A percentile compares a stretch with the other conserved stretches of the same genome.
Evolutionary conservation across 352 stramenopile species (phyloP).

Genomic region (Pythium grandisporangium): DNA sequence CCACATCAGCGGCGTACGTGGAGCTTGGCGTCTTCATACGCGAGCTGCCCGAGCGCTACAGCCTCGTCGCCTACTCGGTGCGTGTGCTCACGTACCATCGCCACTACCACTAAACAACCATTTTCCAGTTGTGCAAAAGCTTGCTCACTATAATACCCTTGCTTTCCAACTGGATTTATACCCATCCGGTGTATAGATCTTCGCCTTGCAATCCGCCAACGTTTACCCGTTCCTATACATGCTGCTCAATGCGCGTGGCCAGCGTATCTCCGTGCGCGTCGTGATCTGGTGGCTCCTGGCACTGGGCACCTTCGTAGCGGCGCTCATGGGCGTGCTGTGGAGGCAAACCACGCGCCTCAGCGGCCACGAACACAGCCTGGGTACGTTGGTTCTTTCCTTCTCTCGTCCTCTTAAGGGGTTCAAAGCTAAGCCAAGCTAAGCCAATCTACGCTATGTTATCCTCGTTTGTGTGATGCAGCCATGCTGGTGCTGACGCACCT

Average conservation of each 20-base stretch:
- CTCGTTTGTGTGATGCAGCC: conserved; percentile 16
- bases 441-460: too few relatives aligned
- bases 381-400: conserved; percentile 8
- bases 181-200: conserved; percentile 19
- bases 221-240: conserved; percentile 69
- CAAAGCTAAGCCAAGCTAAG: background rate
- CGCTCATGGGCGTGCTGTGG: conserved; percentile 56
- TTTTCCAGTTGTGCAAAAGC: background rate
- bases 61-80: conserved; percentile 65
- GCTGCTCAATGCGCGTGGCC: conserved; percentile 31
- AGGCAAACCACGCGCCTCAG: conserved; percentile 33
- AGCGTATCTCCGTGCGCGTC: conserved; percentile 24
- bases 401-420: background rate
- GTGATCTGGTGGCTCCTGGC: conserved; percentile 51
- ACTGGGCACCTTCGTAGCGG: conserved; percentile 30
- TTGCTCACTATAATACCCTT: background rate
- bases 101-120: too few relatives aligned
- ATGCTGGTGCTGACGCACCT: conserved; percentile 58
- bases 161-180: background rate
- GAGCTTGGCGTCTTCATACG: conserved; percentile 49
- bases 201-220: conserved; percentile 61
- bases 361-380: conserved; percentile 38
- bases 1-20: conserved; percentile 29
- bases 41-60: conserved; percentile 46
- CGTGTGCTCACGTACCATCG: too few relatives aligned